Base-by-base conservation (phyloP, 768 basidiomycete genomes). In the Gyrodon lividus region DNA sequence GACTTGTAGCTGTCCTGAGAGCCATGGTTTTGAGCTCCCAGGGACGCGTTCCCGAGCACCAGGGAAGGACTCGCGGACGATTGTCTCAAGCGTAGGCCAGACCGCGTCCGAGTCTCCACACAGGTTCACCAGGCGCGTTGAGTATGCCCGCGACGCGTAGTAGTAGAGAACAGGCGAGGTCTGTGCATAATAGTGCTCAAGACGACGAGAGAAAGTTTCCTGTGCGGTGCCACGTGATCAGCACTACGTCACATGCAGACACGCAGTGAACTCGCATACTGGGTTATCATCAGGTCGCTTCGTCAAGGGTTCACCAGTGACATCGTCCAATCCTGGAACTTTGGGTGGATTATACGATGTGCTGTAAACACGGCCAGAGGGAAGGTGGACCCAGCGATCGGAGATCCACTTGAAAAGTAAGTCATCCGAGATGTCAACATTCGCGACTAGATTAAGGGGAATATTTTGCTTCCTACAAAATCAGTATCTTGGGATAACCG, bases 231-330 rank as follows among this genome's bases (percentile, higher is more conserved):
- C 42, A 43, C 26, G 37, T 44, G 52, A 46, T 57, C 54, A 63
- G 33, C 4, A 48, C 44, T 45, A 47, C 6, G 6, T 13, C 5
- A 37, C 19, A 22, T n/a, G 17, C 1, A 14, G 55, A 34, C 16
- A 22, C 44, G 23, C n/a, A 56, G 30, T 10, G 37, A 22, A 51
- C 16, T 28, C 20, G 72, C 84, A 38, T 64, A 92, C 91, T 3
- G 90, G 89, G 62, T 89, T 88, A 63, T 95, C 92, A 60, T 95
- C 92, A 3, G 90, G 84, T 28, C 92, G 83, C 65, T 85, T 88
- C 13, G 77, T 81, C 26, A 95, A 72, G 2, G 84, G 82, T 63
- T 95, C 92, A 14, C 91, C 91, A 0, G 92, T 94, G 46, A 83
- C 72, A 63, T 96, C 91, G 71, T 96, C 93, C 43, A 78, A 72